Evolutionary conservation across 805 yeast genomes (phyloP).

Genomic region (Suhomyces sp.): DNA sequence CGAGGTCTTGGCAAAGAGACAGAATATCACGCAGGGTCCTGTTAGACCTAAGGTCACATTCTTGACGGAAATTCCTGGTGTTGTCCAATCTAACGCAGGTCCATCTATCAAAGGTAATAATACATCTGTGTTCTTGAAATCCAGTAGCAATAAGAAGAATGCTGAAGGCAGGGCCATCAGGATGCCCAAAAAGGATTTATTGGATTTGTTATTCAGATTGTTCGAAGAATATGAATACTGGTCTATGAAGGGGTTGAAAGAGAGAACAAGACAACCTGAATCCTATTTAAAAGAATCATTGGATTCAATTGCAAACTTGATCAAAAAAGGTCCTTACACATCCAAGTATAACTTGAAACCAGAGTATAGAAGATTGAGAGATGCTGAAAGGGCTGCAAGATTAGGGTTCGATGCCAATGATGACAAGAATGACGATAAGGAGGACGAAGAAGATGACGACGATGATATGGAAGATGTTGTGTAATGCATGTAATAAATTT

Average conservation of each 20-base stretch:
- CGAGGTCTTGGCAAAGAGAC: constrained; percentile 54
- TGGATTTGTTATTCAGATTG: constrained; percentile 82
- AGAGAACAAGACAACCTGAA: constrained; percentile 94
- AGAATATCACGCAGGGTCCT: constrained; percentile 50
- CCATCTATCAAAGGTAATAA: constrained; percentile 71
- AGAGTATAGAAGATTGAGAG: constrained; percentile 79
- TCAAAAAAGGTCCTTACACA: constrained; percentile 95
- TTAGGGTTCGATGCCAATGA: constrained; percentile 50
- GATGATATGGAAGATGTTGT: constrained; percentile 74
- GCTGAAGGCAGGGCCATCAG: constrained; percentile 86
- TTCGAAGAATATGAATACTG: constrained; percentile 96
- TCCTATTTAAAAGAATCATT: constrained; percentile 85
- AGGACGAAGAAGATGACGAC: constrained; percentile 67
- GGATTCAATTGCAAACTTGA: constrained; percentile 84
- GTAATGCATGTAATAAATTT: constrained; percentile 15
- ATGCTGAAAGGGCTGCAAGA: constrained; percentile 70
- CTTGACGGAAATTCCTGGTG: constrained; percentile 80
- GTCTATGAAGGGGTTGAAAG: constrained; percentile 92
- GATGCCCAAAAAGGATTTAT: constrained; percentile 87
- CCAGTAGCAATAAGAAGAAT: constrained; percentile 38
- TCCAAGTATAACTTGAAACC: constrained; percentile 86
- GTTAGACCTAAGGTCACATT: constrained; percentile 66
- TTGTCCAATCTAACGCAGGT: constrained; percentile 81
- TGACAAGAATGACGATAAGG: constrained; percentile 45
- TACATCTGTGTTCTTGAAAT: constrained; percentile 64